Evolutionary conservation across 768 basidiomycete genomes (phyloP), one percentile per base, ranked within the genome.

Genomic region (Tulasnella sp.): DNA sequence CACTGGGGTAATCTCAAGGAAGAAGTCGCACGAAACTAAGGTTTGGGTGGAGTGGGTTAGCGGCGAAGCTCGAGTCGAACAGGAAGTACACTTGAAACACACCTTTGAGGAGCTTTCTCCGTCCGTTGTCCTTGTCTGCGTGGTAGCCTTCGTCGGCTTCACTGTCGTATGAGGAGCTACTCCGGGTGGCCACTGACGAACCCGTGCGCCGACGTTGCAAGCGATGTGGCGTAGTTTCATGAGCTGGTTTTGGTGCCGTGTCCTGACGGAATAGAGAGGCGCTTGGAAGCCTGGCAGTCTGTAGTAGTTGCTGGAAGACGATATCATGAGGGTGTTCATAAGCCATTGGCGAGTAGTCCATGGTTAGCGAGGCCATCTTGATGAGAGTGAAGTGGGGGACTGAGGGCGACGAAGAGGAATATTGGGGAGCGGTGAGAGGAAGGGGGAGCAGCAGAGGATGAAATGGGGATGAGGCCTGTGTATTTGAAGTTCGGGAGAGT

Each of bases 81-180:
- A n/a, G 40, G 37, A 54, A 77, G 22, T 31, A 69, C 50, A 18
- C 50, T 34, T 9, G 37, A 24, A 34, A 64, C 77, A 42, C 64
- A 64, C 77, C 77, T 78, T 78, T 54, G 37, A 60, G 46, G 4
- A 60, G 48, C 54, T 40, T 48, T 77, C 28, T 77, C 46, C 46
- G 76, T 28, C 41, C 64, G 40, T 78, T 78, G 40, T 78, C 77
- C 44, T 58, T 54, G 77, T 78, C 77, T 48, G 77, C 77, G 58
- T 78, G 77, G 58, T 78, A 78, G 50, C 77, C 77, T 42, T 78
- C 77, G 77, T 78, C 77, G 54, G 41, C 77, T 41, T 78, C 77
- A 34, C 77, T 64, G 41, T 64, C 77, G 31, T 64, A 64, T 20
- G 40, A 42, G 12, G 37, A 41, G 34, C 64, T 69, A 31, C 64